These are phyloP conservation scores for Aspergillus mulundensis DNA, from an alignment of 495 filamentous ascomycete genomes.

Conservation along the genomic window DNA sequence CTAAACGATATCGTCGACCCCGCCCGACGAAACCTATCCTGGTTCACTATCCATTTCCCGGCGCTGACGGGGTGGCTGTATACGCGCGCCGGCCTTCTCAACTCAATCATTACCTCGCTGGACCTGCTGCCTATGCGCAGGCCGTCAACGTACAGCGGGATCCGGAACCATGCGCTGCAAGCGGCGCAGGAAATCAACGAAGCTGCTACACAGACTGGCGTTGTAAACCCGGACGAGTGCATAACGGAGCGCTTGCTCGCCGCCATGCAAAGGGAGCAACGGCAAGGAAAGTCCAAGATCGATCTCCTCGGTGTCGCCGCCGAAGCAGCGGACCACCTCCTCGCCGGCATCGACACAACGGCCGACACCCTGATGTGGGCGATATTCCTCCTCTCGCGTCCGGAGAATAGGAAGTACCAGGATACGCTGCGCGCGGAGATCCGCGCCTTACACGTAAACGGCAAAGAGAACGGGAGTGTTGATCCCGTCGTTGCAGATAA, in stretches of 20 bases:
- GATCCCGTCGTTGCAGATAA: conserved; percentile 53
- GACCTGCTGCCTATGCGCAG: conserved; percentile 26
- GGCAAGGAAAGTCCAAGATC: background rate
- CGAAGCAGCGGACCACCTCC: conserved; percentile 30
- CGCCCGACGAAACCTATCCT: conserved; percentile 27
- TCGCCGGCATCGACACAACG: conserved; percentile 31
- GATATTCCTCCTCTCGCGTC: conserved; percentile 30
- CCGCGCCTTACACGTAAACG: background rate
- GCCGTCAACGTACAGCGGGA: conserved; percentile 34
- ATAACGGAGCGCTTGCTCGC: conserved; percentile 2
- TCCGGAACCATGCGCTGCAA: conserved; percentile 25
- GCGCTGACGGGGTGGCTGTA: conserved; percentile 32
- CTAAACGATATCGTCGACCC: conserved; percentile 32
- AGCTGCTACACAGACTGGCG: conserved; percentile 6
- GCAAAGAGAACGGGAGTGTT: conserved; percentile 22
- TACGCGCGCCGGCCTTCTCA: conserved; percentile 21
- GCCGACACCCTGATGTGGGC: conserved; percentile 33
- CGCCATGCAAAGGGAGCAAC: background rate
- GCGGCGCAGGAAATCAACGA: background rate
- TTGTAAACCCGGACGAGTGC: conserved; percentile 6
- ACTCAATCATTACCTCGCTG: conserved; percentile 18
- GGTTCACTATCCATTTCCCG: conserved; percentile 33
- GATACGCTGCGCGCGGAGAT: conserved; percentile 24
- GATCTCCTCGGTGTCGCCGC: conserved; percentile 24
- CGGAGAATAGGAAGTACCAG: conserved; percentile 24